Evolutionary conservation across 805 yeast species (phyloP).

Genomic region (Pichia nanzhaoensis): DNA sequence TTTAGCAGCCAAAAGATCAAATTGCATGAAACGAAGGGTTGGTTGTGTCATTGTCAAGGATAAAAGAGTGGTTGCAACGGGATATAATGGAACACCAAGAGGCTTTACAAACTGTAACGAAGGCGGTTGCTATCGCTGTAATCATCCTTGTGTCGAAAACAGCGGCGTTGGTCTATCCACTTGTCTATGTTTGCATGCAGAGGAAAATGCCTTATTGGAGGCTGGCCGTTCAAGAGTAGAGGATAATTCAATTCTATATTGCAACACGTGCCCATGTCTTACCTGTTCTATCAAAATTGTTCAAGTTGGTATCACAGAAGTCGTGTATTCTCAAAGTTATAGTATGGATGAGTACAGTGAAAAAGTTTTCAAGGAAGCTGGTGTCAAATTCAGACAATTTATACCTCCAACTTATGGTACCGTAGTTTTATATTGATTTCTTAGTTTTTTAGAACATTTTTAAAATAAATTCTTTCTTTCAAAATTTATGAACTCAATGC

Average conservation of each 20-base stretch:
- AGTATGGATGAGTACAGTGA: constrained; percentile 84
- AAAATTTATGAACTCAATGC: not conserved
- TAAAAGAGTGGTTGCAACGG: constrained; percentile 85
- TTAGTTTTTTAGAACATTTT: not conserved
- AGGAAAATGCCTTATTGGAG: constrained; percentile 90
- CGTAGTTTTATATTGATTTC: constrained; percentile 11
- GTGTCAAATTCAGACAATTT: constrained; percentile 62
- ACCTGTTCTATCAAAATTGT: constrained; percentile 95
- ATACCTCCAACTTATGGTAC: constrained; percentile 32
- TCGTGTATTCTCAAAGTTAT: constrained; percentile 86
- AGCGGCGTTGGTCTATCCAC: constrained; percentile 66
- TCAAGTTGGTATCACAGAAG: constrained; percentile 86
- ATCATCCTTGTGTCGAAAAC: constrained; percentile 44
- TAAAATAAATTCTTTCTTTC: not conserved
- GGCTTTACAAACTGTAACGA: constrained; percentile 83
- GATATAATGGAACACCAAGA: constrained; percentile 96
- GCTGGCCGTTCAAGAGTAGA: constrained; percentile 87
- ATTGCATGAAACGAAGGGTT: constrained; percentile 95
- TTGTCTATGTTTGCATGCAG: constrained; percentile 93
- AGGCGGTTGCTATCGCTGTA: constrained; percentile 93
- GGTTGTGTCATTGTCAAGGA: constrained; percentile 93
- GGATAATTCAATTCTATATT: constrained; percentile 59
- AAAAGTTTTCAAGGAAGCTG: constrained; percentile 65
- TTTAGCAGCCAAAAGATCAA: constrained; percentile 85
- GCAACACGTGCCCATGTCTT: constrained; percentile 96